Conservation (phyloP, 2,329 filamentous ascomycete species). For the Fusarium dlaminii region DNA sequence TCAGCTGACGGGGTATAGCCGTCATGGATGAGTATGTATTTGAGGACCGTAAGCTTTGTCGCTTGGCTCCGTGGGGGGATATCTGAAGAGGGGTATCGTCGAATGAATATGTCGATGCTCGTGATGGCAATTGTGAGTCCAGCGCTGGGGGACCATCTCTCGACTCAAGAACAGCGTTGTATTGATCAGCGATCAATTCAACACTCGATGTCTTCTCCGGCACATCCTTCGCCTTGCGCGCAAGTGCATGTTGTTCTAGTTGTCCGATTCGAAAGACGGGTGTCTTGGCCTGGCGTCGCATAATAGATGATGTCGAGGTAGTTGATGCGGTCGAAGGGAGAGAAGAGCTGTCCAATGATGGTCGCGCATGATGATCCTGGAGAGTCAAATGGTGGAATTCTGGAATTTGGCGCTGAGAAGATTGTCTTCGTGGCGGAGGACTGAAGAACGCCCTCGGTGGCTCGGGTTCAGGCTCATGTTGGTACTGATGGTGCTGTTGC, state of each 20-base stretch:
- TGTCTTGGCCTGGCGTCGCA: conserved; percentile 61
- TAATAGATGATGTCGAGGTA: conserved; percentile 43
- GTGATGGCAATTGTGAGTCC: conserved; percentile 42
- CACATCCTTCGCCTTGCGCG: conserved; percentile 31
- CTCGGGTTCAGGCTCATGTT: background rate
- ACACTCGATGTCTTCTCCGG: conserved; percentile 53
- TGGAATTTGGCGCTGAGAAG: conserved; percentile 35
- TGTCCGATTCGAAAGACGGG: conserved; percentile 61
- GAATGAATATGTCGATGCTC: conserved; percentile 9
- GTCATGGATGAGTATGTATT: conserved; percentile 31
- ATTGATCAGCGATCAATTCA: conserved; percentile 62
- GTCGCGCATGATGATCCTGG: conserved; percentile 28
- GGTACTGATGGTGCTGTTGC: background rate
- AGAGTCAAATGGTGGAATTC: conserved; percentile 41
- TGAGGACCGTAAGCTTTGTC: conserved; percentile 14
- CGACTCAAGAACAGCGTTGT: conserved; percentile 56
- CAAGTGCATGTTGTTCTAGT: conserved; percentile 50
- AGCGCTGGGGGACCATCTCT: conserved; percentile 48
- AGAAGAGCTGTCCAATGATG: conserved; percentile 41
- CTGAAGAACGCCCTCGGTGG: conserved; percentile 26
- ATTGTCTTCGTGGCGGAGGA: conserved; percentile 20
- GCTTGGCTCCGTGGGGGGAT: conserved; percentile 14
- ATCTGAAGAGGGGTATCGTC: conserved; percentile 28
- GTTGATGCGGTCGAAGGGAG: conserved; percentile 49
- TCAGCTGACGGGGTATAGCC: conserved; percentile 34